Percentiles rank a stretch among this genome's conserved stretches.
Conservation (phyloP, 2,329 filamentous ascomycete genomes). For the Trichophyton equinum region DNA sequence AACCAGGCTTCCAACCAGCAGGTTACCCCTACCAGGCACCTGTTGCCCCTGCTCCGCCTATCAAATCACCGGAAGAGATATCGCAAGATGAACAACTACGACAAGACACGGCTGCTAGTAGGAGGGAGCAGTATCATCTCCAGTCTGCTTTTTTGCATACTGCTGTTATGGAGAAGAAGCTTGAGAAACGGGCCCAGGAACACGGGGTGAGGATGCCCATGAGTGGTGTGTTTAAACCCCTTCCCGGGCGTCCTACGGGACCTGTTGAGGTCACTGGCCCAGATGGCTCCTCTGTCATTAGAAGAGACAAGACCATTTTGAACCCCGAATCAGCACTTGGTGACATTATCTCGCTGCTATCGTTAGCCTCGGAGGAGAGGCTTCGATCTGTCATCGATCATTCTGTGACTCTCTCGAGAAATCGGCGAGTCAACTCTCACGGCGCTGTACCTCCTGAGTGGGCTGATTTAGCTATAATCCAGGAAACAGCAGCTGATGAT, state of each 20-base stretch:
- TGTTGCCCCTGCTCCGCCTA: slow-evolving; percentile 38
- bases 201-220: slow-evolving; percentile 48
- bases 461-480: slow-evolving; percentile 48
- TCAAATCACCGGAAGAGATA: slow-evolving; percentile 8
- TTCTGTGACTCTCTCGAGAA: slow-evolving; percentile 55
- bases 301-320: slow-evolving; percentile 57
- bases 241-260: slow-evolving; percentile 29
- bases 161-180: slow-evolving; percentile 42
- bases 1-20: slow-evolving; percentile 42
- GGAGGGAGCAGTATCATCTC: slow-evolving; percentile 56
- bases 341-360: slow-evolving; percentile 71
- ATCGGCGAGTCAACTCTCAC: slow-evolving; percentile 64
- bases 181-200: slow-evolving; percentile 46
- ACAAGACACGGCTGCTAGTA: slow-evolving; percentile 49
- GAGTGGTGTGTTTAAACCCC: slow-evolving; percentile 37
- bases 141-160: slow-evolving; percentile 61
- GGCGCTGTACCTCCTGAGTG: slow-evolving; percentile 68
- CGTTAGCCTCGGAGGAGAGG: slow-evolving; percentile 69
- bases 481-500: not conserved
- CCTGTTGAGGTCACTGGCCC: slow-evolving; percentile 43
- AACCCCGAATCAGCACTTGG: slow-evolving; percentile 59
- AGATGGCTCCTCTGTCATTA: slow-evolving; percentile 50
- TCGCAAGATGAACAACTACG: slow-evolving; percentile 44
- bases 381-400: slow-evolving; percentile 66
- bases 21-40: slow-evolving; percentile 54